Conservation (phyloP, 106 monocot genomes). For the Dendrobium chrysotoxum region DNA sequence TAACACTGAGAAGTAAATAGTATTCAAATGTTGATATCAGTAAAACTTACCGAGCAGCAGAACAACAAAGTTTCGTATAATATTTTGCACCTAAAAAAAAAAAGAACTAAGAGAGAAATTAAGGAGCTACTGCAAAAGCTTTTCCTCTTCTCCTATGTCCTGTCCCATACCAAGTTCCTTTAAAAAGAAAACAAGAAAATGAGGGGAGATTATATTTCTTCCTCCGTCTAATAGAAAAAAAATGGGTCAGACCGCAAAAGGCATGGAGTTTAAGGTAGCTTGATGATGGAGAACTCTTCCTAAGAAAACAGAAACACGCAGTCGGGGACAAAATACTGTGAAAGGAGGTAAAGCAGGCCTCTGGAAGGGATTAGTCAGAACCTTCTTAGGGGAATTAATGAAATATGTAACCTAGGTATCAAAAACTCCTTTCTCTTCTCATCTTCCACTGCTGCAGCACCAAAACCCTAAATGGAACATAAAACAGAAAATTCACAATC, state of each 20-base stretch:
- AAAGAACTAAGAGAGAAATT: not conserved
- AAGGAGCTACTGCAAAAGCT: not conserved
- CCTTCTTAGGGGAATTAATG: not conserved
- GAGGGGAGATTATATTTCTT: not conserved
- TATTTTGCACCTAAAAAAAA: not conserved
- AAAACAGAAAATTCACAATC: not conserved
- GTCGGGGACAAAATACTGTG: not conserved
- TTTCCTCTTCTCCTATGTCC: not conserved
- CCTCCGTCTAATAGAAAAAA: not conserved
- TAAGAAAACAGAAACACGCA: not conserved
- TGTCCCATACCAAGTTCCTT: not conserved
- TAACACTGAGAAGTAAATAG: too few relatives aligned
- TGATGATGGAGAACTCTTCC: not conserved
- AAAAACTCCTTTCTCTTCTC: not conserved
- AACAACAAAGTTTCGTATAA: too few relatives aligned
- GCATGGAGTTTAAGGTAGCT: not conserved
- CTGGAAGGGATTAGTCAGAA: not conserved
- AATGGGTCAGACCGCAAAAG: not conserved
- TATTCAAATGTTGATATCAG: too few relatives aligned
- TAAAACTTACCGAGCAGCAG: too few relatives aligned
- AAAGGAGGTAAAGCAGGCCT: not conserved
- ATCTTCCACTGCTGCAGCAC: not conserved
- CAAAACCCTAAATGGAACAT: constrained; percentile 2
- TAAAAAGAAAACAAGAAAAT: not conserved
- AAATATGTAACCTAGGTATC: not conserved